Base-by-base conservation (phyloP, 345 rosid species). In the Eucalyptus globulus region DNA sequence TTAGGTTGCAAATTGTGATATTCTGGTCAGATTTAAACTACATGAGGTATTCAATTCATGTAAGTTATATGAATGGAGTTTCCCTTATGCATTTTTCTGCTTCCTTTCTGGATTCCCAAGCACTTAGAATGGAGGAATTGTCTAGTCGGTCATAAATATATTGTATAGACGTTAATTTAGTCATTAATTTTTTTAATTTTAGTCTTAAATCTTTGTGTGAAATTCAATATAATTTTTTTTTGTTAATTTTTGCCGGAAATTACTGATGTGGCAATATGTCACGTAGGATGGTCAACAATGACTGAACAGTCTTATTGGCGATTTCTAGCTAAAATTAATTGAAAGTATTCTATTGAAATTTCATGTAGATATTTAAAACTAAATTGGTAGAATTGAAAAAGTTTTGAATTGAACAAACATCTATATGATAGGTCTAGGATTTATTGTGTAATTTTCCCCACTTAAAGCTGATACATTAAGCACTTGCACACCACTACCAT, bases 271-370 rank as follows among this genome's bases (percentile, higher is more conserved):
- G 29, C 3, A 2, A 26, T 37, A 19, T 76, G 47, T 44, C 29
- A 76, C 3, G 5, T 76, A 37, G 14, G 5, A 76, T 5, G 7
- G 14, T 76, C 14, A 21, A 11, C 0, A 11, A 37, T 76, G 76
- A 21, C 2, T 11, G 3, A 14, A 76, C 15, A 0, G 5, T 13
- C 47, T 19, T 21, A 6, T 76, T 4, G 3, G 3, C 3, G 1
- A 76, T 76, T 76, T 40, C 37, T 14, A 65, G 5, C 10, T n/a
- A 65, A 65, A n/a, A 4, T 65, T 8, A 34, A 65, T 2, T 4
- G 5, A 17, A n/a, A 65, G 21, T 14, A n/a, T n/a, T 65, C 47
- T 2, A 76, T 0, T 11, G 47, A 4, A 72, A 76, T 37, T 40
- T 76, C 15, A 3, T 11, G 7, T 4, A 76, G 2, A 76, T 7